phyloP scores from a whole-genome alignment of 2,329 filamentous ascomycete species.

The Colletotrichum orbiculare region DNA sequence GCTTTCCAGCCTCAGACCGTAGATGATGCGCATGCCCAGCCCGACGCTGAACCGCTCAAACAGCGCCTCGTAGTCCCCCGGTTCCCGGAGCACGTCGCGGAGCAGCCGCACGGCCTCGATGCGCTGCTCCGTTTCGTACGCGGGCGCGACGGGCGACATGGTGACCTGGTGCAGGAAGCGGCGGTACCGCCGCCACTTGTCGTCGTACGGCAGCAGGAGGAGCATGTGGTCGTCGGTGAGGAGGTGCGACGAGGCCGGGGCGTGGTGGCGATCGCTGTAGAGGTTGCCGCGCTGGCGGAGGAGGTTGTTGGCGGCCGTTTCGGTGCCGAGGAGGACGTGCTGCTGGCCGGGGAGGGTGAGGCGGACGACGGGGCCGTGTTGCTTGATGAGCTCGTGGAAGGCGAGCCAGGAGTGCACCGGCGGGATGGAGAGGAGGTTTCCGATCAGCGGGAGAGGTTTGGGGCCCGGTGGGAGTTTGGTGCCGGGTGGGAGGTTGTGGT shows the following conservation, averaged over 20 bases:
- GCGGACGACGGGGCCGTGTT: slow-evolving; percentile 54
- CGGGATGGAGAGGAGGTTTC: slow-evolving; percentile 49
- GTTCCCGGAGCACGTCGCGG: slow-evolving; percentile 46
- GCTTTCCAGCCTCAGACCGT: slow-evolving; percentile 48
- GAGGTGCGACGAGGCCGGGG: slow-evolving; percentile 48
- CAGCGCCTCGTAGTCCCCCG: slow-evolving; percentile 48
- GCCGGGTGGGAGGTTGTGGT: slow-evolving; percentile 16
- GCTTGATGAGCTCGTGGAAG: slow-evolving; percentile 49
- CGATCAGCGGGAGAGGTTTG: slow-evolving; percentile 39
- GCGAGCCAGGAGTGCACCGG: slow-evolving; percentile 52
- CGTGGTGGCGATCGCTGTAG: slow-evolving; percentile 49
- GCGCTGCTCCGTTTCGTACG: slow-evolving; percentile 45
- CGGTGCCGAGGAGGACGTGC: slow-evolving; percentile 50
- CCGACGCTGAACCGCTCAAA: slow-evolving; percentile 54
- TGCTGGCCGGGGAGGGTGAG: slow-evolving; percentile 54
- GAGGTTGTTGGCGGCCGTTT: slow-evolving; percentile 54
- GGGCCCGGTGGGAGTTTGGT: slow-evolving; percentile 31
- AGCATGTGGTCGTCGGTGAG: slow-evolving; percentile 43
- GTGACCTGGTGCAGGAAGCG: slow-evolving; percentile 44
- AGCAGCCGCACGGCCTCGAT: slow-evolving; percentile 45
- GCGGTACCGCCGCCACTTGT: slow-evolving; percentile 28
- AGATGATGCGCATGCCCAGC: slow-evolving; percentile 52
- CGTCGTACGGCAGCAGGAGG: slow-evolving; percentile 45
- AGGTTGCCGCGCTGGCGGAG: slow-evolving; percentile 52
- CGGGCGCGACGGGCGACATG: slow-evolving; percentile 43